Evolutionary conservation across 2,329 filamentous ascomycete species (phyloP), one percentile per base, ranked within the genome.

Genomic region (Xylaria polymorpha): DNA sequence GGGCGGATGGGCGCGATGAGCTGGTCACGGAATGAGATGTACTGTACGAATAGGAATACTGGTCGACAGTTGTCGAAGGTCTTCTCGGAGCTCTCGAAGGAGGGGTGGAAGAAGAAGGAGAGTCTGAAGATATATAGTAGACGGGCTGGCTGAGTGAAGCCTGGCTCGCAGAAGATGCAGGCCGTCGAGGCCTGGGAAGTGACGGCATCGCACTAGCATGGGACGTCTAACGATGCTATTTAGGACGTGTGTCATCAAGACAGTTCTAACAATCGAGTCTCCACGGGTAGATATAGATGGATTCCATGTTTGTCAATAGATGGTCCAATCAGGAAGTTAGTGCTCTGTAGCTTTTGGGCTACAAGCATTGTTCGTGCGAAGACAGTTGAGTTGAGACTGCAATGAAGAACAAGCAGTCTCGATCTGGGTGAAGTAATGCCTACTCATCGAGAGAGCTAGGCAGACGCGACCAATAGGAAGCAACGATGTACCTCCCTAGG

Each of bases 11-110:
- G 35, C 71, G 71, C 8, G 77, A 77, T 53, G 72, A 70, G 43
- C 75, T 79, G 29, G 77, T 74, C n/a, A 74, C 65, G 48, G 78
- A 77, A 41, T 67, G 74, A 68, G 70, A 70, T 12, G 61, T 67
- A 14, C 67, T 74, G 55, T 72, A 68, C 20, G 74, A 71, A 50
- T 73, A 71, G 50, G 78, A 78, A 53, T 73, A 74, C 25, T 74
- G 75, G 25, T 76, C 77, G 18, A 70, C 66, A 59, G 74, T 73
- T 37, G 75, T 75, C 41, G 48, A 67, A 5, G 71, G 71, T 59
- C 76, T 74, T 59, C 60, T 35, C 22, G 53, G 68, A 35, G 50
- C 59, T 35, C 64, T 51, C 18, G 48, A 59, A 46, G 70, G 67
- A 62, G 72, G 67, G 51, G 71, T 67, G 15, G 73, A 75, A 41